Evolutionary conservation across 2,329 filamentous ascomycete genomes (phyloP).

Genomic region (Trichoderma gracile): DNA sequence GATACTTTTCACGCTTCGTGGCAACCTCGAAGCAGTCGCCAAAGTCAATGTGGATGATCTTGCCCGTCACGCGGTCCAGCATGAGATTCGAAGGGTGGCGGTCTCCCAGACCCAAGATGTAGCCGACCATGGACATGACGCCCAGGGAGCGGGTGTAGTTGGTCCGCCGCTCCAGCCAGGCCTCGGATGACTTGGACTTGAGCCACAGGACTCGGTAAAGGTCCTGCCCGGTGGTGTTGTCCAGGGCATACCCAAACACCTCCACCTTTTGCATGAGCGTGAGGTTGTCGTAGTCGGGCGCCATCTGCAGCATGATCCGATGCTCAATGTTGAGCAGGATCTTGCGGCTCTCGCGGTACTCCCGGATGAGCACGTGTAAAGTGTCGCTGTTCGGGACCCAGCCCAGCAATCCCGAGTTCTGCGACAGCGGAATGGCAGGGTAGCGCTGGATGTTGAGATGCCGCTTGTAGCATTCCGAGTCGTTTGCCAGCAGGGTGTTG

Average conservation of each 20-base stretch:
- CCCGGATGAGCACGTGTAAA: slow-evolving; percentile 90
- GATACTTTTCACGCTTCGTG: slow-evolving; percentile 99
- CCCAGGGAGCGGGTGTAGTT: slow-evolving; percentile 97
- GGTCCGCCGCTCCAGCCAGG: slow-evolving; percentile 96
- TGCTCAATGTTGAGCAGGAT: slow-evolving; percentile 99
- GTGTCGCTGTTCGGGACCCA: slow-evolving; percentile 99
- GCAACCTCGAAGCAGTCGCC: slow-evolving; percentile 99
- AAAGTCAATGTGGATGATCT: slow-evolving; percentile 98
- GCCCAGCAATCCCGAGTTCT: slow-evolving; percentile 90
- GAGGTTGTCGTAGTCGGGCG: slow-evolving; percentile 96
- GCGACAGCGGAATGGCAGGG: slow-evolving; percentile 93
- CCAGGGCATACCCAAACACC: slow-evolving; percentile 97
- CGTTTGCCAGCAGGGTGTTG: slow-evolving; percentile 90
- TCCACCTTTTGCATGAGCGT: slow-evolving; percentile 99
- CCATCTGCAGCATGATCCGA: slow-evolving; percentile 99
- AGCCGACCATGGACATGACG: slow-evolving; percentile 99
- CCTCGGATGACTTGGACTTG: slow-evolving; percentile 96
- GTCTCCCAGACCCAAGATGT: slow-evolving; percentile 95
- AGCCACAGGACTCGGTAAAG: slow-evolving; percentile 97
- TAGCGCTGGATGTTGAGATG: slow-evolving; percentile 96
- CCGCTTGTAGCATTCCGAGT: slow-evolving; percentile 94
- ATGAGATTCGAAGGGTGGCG: slow-evolving; percentile 97
- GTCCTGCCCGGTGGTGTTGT: slow-evolving; percentile 98
- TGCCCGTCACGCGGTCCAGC: slow-evolving; percentile 92
- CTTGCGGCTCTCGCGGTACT: slow-evolving; percentile 95